Evolutionary conservation across 2,329 filamentous ascomycete species (phyloP).

Genomic region (Allantophomopsis cytisporea): DNA sequence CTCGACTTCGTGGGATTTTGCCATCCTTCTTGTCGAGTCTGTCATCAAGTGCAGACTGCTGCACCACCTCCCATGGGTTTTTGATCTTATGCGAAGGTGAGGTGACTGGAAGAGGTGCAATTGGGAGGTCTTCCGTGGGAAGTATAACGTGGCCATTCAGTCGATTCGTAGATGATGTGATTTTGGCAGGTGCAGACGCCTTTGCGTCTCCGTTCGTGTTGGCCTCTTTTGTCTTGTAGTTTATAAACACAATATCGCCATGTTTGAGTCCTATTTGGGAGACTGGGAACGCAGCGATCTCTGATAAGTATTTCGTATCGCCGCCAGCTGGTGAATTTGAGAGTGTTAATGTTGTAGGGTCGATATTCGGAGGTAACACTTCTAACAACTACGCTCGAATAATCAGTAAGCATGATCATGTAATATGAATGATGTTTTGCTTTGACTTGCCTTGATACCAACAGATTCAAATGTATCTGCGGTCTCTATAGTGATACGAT

Average conservation of each 20-base stretch:
- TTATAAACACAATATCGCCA: constrained; percentile 82
- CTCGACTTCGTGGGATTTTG: constrained; percentile 66
- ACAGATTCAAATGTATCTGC: constrained; percentile 58
- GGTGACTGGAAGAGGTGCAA: constrained; percentile 42
- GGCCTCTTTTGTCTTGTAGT: constrained; percentile 52
- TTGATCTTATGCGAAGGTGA: constrained; percentile 51
- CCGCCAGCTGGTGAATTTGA: constrained; percentile 46
- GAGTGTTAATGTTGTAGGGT: constrained; percentile 43
- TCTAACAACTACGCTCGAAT: constrained; percentile 32
- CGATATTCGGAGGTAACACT: constrained; percentile 47
- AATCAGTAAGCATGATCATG: no score
- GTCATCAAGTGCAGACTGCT: constrained; percentile 80
- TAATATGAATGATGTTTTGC: no score
- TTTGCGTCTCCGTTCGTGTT: constrained; percentile 24
- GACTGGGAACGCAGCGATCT: constrained; percentile 41
- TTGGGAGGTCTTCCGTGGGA: constrained; percentile 51
- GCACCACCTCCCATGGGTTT: constrained; percentile 87
- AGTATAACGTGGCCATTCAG: constrained; percentile 69
- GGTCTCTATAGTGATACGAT: constrained; percentile 67
- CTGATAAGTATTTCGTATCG: constrained; percentile 42
- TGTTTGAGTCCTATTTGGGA: constrained; percentile 55
- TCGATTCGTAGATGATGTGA: constrained; percentile 39
- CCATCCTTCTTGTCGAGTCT: constrained; percentile 76
- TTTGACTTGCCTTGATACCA: constrained; percentile 14
- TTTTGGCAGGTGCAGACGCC: constrained; percentile 12